A percentile compares a stretch with the other conserved stretches of the same genome.
Conservation (phyloP, 2,329 filamentous ascomycete species). For the Penicillium sp. region DNA sequence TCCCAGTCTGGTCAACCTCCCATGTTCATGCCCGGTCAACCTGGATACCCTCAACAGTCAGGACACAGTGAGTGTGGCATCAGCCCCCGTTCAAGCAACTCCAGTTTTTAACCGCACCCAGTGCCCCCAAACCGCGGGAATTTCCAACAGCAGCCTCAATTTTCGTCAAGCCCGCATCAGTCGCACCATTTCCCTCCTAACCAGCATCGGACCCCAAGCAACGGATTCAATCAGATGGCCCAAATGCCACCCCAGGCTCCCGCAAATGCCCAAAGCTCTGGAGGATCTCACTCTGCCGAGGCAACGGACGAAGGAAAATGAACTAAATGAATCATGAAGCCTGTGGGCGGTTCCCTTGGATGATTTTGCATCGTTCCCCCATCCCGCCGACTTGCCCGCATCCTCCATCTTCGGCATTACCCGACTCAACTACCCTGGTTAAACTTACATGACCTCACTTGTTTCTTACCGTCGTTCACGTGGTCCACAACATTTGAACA, state of each 20-base stretch:
- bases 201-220: conserved; percentile 58
- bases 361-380: conserved; percentile 4
- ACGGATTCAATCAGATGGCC: conserved; percentile 54
- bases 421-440: conserved; percentile 5
- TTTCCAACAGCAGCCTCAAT: conserved; percentile 65
- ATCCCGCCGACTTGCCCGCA: conserved; percentile 2
- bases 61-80: conserved; percentile 68
- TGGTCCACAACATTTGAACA: conserved; percentile 3
- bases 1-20: conserved; percentile 83
- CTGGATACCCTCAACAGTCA: conserved; percentile 71
- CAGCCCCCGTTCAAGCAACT: conserved; percentile 14
- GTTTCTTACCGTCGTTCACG: conserved; percentile 4
- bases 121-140: conserved; percentile 62
- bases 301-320: conserved; percentile 53
- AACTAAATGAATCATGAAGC: conserved; percentile 17
- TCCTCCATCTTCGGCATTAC: conserved; percentile 6
- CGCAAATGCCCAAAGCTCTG: conserved; percentile 35
- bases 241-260: conserved; percentile 49
- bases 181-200: conserved; percentile 63
- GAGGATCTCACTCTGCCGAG: conserved; percentile 45
- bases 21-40: conserved; percentile 75
- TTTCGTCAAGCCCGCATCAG: conserved; percentile 67
- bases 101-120: conserved; percentile 48
- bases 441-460: conserved; percentile 5
- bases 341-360: neutral